Evolutionary conservation across 1,284 basidiomycete genomes (phyloP).

Genomic region (Leccinum griseonigrum): DNA sequence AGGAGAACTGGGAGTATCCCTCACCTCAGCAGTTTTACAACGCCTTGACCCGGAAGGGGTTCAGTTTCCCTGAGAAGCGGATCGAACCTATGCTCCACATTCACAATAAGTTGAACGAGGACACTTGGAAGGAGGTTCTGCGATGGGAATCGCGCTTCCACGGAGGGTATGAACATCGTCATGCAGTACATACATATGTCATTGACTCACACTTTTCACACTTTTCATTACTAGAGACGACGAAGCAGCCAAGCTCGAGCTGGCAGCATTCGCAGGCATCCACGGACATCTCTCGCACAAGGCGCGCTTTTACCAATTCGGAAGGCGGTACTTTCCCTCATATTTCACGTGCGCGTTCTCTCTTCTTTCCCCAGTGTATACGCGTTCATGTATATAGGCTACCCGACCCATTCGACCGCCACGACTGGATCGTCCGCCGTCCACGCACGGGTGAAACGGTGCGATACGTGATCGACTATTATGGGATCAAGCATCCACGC

Average conservation of each 20-base stretch:
- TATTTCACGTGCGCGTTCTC: constrained; percentile 7
- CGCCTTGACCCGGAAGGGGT: constrained; percentile 11
- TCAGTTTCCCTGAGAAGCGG: constrained; percentile 4
- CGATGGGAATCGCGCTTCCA: constrained; percentile 12
- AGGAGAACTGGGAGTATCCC: constrained; percentile 15
- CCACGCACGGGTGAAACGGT: not conserved
- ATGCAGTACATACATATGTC: not conserved
- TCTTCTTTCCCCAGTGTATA: not conserved
- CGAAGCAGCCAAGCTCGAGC: constrained; percentile 9
- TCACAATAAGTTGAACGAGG: constrained; percentile 8
- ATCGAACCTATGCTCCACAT: constrained; percentile 6
- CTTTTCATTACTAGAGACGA: not conserved
- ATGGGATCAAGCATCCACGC: constrained; percentile 9
- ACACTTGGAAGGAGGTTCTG: constrained; percentile 9
- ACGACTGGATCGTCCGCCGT: constrained; percentile 13
- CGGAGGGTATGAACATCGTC: constrained; percentile 7
- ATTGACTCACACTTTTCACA: not conserved
- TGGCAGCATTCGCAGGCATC: constrained; percentile 13
- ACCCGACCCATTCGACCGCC: constrained; percentile 11
- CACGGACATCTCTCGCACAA: constrained; percentile 15
- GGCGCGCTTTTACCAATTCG: constrained; percentile 7
- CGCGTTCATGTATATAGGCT: not conserved
- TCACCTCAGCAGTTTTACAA: constrained; percentile 16
- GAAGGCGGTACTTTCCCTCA: constrained; percentile 5
- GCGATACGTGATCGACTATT: constrained; percentile 14